Base-by-base conservation (phyloP, 2,329 filamentous ascomycete species). In the Mariannaea sp. region DNA sequence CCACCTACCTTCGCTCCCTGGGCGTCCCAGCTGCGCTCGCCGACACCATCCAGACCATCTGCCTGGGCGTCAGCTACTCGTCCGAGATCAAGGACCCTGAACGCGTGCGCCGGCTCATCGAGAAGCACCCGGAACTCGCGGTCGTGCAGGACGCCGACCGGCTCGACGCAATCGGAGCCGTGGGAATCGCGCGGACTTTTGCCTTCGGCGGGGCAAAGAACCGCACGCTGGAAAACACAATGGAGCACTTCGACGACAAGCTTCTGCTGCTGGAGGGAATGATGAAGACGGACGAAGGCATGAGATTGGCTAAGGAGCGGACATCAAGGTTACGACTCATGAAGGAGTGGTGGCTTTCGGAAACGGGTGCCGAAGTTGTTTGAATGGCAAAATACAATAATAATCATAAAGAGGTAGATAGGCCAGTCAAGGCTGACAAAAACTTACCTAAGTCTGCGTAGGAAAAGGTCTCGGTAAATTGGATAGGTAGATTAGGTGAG, bases 121-220 rank as follows among this genome's bases (percentile, higher is more conserved):
- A 68, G 5, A 67, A 73, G 24, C 77, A 89, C 68, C 90, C 90
- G 1, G 73, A 75, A 61, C 66, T 76, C 27, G 92, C 84, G 0
- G 83, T 96, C 41, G 91, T 97, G 26, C 92, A 97, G 73, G 93
- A 97, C 71, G 92, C 92, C 4, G 93, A 97, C 75, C 80, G 92
- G 6, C 77, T 97, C n/a, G 93, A 97, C 73, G 89, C 92, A 4
- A 86, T 97, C 43, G 93, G 92, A 1, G 90, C 89, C 0, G 83
- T 97, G 24, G 93, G 93, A 0, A 86, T 96, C 51, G 92, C 84
- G 2, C 78, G 93, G 36, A 84, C 68, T 6, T 76, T 76, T 61
- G 67, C 72, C 4, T 97, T 85, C 69, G 84, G 88, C 0, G 92
- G 87, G 0, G 87, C 85, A 9, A 84, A 80, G 70, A 70, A 71